These are phyloP conservation scores for Boletus sp. DNA, from an alignment of 1,284 basidiomycete genomes.

Conservation along the genomic window DNA sequence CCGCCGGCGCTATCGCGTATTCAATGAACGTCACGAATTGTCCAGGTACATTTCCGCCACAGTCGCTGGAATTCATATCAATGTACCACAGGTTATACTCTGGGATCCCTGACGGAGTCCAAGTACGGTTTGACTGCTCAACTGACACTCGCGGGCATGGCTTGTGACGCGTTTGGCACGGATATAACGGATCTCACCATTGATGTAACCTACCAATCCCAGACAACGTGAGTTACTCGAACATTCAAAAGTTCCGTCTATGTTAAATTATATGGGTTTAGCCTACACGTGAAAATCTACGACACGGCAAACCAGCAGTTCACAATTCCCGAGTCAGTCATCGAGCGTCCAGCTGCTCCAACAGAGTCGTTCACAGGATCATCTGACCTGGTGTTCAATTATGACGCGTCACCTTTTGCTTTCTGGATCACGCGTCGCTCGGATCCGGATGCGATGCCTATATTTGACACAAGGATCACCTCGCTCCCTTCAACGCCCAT, in stretches of 20 bases:
- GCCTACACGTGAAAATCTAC: constrained; percentile 74
- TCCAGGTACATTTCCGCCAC: constrained; percentile 20
- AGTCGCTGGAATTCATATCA: background rate
- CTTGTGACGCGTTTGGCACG: constrained; percentile 70
- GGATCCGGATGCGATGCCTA: constrained; percentile 49
- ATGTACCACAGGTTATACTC: constrained; percentile 45
- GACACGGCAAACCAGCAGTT: constrained; percentile 66
- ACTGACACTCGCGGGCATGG: constrained; percentile 52
- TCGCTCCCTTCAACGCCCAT: constrained; percentile 57
- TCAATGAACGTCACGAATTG: constrained; percentile 31
- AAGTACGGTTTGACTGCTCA: constrained; percentile 53
- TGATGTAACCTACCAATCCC: constrained; percentile 61
- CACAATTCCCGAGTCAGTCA: constrained; percentile 58
- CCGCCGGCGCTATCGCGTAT: constrained; percentile 1
- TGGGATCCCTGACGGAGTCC: constrained; percentile 45
- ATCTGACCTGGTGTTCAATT: constrained; percentile 67
- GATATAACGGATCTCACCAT: constrained; percentile 64
- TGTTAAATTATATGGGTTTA: constrained; percentile 24
- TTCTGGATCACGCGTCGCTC: constrained; percentile 76
- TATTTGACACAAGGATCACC: constrained; percentile 69
- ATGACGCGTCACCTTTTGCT: constrained; percentile 60
- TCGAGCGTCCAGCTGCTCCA: constrained; percentile 44
- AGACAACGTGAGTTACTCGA: constrained; percentile 35
- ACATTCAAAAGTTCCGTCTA: background rate
- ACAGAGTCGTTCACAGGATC: constrained; percentile 34